phyloP scores from a whole-genome alignment of 192 early-diverging fungal genomes.

The Funneliformis mosseae region DNA sequence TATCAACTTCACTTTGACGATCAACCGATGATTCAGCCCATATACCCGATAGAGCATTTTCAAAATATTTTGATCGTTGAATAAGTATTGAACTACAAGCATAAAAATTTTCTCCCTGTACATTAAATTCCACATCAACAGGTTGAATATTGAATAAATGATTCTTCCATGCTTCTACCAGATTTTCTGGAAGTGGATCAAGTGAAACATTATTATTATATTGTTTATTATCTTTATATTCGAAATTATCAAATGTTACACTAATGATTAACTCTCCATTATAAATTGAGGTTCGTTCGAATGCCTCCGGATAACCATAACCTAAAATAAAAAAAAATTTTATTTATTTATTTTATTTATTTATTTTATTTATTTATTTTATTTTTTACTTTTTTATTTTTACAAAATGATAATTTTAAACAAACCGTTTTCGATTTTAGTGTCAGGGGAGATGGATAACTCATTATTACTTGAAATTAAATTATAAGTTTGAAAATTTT shows the following conservation, averaged over 20 bases:
- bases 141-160: background rate
- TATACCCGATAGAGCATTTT: background rate
- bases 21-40: background rate
- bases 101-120: background rate
- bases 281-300: background rate
- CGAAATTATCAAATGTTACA: background rate
- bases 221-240: background rate
- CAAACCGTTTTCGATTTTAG: background rate
- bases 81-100: slow-evolving; percentile 2
- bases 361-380: no score
- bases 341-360: no score
- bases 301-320: background rate
- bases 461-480: slow-evolving; percentile 1
- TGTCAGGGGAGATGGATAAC: background rate
- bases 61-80: slow-evolving; percentile 15
- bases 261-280: background rate
- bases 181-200: background rate
- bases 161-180: slow-evolving; percentile 3
- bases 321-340: background rate
- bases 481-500: background rate
- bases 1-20: background rate
- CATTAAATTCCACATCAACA: slow-evolving; percentile 7
- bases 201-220: background rate
- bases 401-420: background rate
- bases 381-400: no score